Conservation (phyloP, 495 filamentous ascomycete genomes). For the Talaromyces proteolyticus region DNA sequence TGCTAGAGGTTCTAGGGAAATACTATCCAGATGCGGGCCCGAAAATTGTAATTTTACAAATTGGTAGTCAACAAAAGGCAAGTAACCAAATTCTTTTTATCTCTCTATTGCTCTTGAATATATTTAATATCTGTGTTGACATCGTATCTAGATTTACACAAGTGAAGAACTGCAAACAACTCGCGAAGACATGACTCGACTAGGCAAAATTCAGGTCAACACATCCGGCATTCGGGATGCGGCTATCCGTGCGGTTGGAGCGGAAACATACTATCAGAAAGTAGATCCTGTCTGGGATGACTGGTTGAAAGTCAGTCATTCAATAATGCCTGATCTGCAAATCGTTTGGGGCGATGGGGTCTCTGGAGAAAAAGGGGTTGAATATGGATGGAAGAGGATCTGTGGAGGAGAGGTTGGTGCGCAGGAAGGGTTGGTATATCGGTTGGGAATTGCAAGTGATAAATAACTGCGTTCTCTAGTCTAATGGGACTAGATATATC, state of each 20-base stretch:
- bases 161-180: constrained; percentile 14
- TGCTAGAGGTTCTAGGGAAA: constrained; percentile 22
- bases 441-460: constrained; percentile 3
- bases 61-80: constrained; percentile 36
- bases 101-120: background rate
- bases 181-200: constrained; percentile 2
- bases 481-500: too few relatives aligned
- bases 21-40: constrained; percentile 3
- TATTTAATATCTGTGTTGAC: background rate
- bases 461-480: too few relatives aligned
- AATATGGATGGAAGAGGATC: constrained; percentile 38
- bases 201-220: constrained; percentile 30
- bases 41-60: constrained; percentile 24
- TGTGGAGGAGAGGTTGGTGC: constrained; percentile 29
- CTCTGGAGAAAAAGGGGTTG: constrained; percentile 22
- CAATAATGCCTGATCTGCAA: constrained; percentile 22
- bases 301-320: constrained; percentile 22
- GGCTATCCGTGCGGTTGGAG: constrained; percentile 22
- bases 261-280: constrained; percentile 22
- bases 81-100: background rate
- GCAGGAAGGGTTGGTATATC: constrained; percentile 39
- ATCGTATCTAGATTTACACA: constrained; percentile 14
- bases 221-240: constrained; percentile 34
- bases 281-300: constrained; percentile 21
- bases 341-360: constrained; percentile 40